Conservation (phyloP, 805 yeast genomes). For the Yueomyces sinensis region DNA sequence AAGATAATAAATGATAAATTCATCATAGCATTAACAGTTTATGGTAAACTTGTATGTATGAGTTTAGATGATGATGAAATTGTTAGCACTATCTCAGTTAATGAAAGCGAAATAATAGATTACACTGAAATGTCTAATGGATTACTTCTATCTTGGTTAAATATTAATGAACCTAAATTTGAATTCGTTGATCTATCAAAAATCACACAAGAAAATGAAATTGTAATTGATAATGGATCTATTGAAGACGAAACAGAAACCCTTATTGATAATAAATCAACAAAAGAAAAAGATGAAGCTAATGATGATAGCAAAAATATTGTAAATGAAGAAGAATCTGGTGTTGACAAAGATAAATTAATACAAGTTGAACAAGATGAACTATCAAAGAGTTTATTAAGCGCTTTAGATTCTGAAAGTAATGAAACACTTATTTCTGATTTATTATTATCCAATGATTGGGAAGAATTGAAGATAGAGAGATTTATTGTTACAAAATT, state of each 20-base stretch:
- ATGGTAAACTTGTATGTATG: conserved; percentile 14
- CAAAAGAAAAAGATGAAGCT: conserved; percentile 12
- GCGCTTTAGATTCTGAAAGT: conserved; percentile 17
- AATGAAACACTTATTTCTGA: conserved; percentile 8
- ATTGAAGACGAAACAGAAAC: conserved; percentile 7
- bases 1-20: conserved; percentile 7
- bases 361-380: conserved; percentile 19
- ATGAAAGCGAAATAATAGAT: conserved; percentile 17
- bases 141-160: conserved; percentile 25
- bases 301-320: conserved; percentile 20
- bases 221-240: background rate
- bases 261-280: conserved; percentile 10
- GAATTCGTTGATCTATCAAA: conserved; percentile 18
- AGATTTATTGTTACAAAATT: conserved; percentile 25
- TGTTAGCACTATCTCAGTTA: conserved; percentile 20
- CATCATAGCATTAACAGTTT: conserved; percentile 11
- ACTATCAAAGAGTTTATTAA: conserved; percentile 14
- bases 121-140: conserved; percentile 8
- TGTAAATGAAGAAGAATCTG: conserved; percentile 18
- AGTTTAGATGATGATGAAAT: conserved; percentile 24
- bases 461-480: conserved; percentile 20
- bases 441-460: conserved; percentile 15
- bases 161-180: conserved; percentile 29
- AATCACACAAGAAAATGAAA: background rate
- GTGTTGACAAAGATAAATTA: conserved; percentile 5